phyloP scores from a whole-genome alignment of 306 rosid genomes.

The Lithocarpus polystachyus region DNA sequence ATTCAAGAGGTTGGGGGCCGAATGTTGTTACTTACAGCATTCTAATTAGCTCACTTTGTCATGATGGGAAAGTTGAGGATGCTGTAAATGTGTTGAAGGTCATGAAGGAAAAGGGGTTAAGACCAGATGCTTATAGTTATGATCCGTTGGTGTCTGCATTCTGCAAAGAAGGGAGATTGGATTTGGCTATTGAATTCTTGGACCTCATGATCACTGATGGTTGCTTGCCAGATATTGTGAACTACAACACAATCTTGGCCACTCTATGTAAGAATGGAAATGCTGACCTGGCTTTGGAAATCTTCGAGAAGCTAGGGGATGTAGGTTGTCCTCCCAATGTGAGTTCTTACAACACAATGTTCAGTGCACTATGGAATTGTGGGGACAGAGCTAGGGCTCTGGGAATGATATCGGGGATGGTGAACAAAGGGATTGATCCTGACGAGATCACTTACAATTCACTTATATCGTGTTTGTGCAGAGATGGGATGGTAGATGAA shows the following conservation, averaged over 20 bases:
- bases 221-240: constrained; percentile 70
- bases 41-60: constrained; percentile 64
- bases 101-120: constrained; percentile 72
- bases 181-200: constrained; percentile 61
- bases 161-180: constrained; percentile 69
- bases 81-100: constrained; percentile 64
- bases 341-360: constrained; percentile 80
- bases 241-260: constrained; percentile 75
- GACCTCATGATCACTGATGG: constrained; percentile 76
- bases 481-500: constrained; percentile 82
- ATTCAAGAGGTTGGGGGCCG: constrained; percentile 57
- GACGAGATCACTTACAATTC: constrained; percentile 76
- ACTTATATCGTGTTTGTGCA: constrained; percentile 77
- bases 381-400: constrained; percentile 67
- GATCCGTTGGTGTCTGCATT: constrained; percentile 75
- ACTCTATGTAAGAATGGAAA: constrained; percentile 69
- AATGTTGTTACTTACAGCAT: constrained; percentile 64
- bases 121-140: constrained; percentile 76
- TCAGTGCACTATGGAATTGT: constrained; percentile 70
- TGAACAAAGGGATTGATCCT: constrained; percentile 54
- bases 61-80: constrained; percentile 56
- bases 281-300: constrained; percentile 56
- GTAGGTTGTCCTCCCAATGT: constrained; percentile 81
- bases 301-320: constrained; percentile 65
- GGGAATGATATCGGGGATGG: constrained; percentile 67